phyloP scores from a whole-genome alignment of 1,284 basidiomycete genomes.

The Austroboletus novae-zelandiae region DNA sequence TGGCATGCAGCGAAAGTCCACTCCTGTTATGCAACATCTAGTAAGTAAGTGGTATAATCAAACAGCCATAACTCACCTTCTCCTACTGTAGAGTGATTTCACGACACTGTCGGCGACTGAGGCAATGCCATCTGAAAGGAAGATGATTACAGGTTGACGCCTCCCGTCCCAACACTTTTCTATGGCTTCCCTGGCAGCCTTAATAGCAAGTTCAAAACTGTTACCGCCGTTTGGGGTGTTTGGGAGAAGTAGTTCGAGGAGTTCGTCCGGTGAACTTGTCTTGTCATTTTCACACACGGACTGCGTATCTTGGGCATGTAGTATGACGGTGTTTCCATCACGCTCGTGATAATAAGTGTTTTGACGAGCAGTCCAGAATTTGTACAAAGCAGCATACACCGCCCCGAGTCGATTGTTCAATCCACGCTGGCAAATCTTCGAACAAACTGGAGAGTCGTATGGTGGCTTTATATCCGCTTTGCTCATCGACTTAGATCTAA shows the following conservation, averaged over 20 bases:
- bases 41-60: too few relatives aligned
- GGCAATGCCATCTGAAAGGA: slow-evolving; percentile 54
- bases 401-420: slow-evolving; percentile 54
- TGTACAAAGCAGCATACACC: slow-evolving; percentile 49
- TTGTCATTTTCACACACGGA: slow-evolving; percentile 44
- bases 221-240: slow-evolving; percentile 43
- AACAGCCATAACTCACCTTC: neutral
- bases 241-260: slow-evolving; percentile 42
- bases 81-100: slow-evolving; percentile 36
- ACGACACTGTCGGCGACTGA: slow-evolving; percentile 35
- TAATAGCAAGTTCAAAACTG: slow-evolving; percentile 43
- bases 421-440: neutral
- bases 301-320: slow-evolving; percentile 40
- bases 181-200: slow-evolving; percentile 40
- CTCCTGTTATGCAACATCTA: slow-evolving; percentile 36
- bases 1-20: slow-evolving; percentile 55
- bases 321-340: slow-evolving; percentile 55
- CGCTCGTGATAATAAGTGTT: slow-evolving; percentile 35
- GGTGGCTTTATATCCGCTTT: slow-evolving; percentile 38
- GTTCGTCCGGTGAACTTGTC: slow-evolving; percentile 40
- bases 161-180: slow-evolving; percentile 46
- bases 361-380: slow-evolving; percentile 52
- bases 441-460: slow-evolving; percentile 39
- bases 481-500: slow-evolving; percentile 53
- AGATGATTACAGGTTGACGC: slow-evolving; percentile 56